Percentiles rank a stretch among this genome's conserved stretches.
phyloP scores from a whole-genome alignment of 805 yeast genomes.

The Metschnikowia peoriensis region DNA sequence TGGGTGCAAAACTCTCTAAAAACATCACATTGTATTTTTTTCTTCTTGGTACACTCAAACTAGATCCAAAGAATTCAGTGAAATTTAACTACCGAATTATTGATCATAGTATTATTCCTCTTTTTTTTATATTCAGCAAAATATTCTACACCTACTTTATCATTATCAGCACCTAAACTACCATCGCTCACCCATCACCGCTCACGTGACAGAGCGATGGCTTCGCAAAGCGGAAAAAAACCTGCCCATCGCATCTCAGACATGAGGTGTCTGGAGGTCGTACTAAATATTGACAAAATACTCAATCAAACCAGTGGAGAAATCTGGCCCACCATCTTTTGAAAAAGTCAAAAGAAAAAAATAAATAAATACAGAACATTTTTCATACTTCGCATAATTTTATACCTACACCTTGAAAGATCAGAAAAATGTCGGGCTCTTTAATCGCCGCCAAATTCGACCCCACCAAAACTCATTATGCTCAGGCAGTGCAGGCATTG shows the following conservation, averaged over 20 bases:
- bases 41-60: too few relatives aligned
- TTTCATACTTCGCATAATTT: too few relatives aligned
- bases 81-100: too few relatives aligned
- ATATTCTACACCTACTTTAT: too few relatives aligned
- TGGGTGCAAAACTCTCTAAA: too few relatives aligned
- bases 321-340: background rate
- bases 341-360: background rate
- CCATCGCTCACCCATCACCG: background rate
- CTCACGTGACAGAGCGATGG: conserved; percentile 1
- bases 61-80: too few relatives aligned
- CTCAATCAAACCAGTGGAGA: background rate
- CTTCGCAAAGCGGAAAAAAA: conserved; percentile 7
- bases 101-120: too few relatives aligned
- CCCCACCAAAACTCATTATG: conserved; percentile 57
- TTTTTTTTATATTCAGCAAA: too few relatives aligned
- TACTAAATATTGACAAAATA: background rate
- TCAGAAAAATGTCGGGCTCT: conserved; percentile 22
- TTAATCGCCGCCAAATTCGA: conserved; percentile 53
- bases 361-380: too few relatives aligned
- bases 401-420: too few relatives aligned
- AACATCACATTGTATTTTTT: too few relatives aligned
- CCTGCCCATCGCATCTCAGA: conserved; percentile 10
- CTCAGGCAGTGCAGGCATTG: conserved; percentile 63
- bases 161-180: too few relatives aligned
- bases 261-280: conserved; percentile 4